Conservation (phyloP, 2,329 filamentous ascomycete species). For the Capronia epimyces region DNA sequence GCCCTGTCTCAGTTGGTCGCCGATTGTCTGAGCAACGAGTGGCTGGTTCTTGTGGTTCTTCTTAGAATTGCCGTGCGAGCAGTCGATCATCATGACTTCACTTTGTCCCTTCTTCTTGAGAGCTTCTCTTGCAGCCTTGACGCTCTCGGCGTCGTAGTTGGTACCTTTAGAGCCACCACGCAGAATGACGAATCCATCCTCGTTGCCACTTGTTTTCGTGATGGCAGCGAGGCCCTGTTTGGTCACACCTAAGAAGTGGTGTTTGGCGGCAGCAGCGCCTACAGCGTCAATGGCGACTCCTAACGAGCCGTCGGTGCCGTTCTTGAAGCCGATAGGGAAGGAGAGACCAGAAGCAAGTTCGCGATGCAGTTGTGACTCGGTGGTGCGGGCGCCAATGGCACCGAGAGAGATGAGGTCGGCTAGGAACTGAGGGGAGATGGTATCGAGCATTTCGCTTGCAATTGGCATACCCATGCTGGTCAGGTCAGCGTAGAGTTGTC, state of each 20-base stretch:
- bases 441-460: constrained; percentile 96
- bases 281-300: constrained; percentile 93
- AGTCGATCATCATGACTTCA: constrained; percentile 90
- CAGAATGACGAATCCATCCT: constrained; percentile 94
- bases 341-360: constrained; percentile 89
- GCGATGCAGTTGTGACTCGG: constrained; percentile 90
- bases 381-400: constrained; percentile 91
- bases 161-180: constrained; percentile 88
- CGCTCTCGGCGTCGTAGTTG: constrained; percentile 84
- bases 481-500: constrained; percentile 88
- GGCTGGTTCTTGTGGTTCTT: constrained; percentile 98
- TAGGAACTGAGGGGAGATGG: constrained; percentile 94
- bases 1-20: constrained; percentile 76
- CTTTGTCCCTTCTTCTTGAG: constrained; percentile 68
- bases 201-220: constrained; percentile 88
- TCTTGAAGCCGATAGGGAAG: constrained; percentile 99
- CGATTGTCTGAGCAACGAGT: constrained; percentile 76
- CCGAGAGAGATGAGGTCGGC: constrained; percentile 88
- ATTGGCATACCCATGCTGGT: constrained; percentile 91
- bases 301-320: constrained; percentile 88
- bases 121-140: constrained; percentile 74
- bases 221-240: constrained; percentile 95
- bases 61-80: constrained; percentile 90
- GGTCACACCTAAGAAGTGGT: constrained; percentile 95
- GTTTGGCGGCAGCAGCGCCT: constrained; percentile 81